Conservation (phyloP, 225 moss, liverwort and hornwort genomes). For the Sphagnum tenellum region DNA sequence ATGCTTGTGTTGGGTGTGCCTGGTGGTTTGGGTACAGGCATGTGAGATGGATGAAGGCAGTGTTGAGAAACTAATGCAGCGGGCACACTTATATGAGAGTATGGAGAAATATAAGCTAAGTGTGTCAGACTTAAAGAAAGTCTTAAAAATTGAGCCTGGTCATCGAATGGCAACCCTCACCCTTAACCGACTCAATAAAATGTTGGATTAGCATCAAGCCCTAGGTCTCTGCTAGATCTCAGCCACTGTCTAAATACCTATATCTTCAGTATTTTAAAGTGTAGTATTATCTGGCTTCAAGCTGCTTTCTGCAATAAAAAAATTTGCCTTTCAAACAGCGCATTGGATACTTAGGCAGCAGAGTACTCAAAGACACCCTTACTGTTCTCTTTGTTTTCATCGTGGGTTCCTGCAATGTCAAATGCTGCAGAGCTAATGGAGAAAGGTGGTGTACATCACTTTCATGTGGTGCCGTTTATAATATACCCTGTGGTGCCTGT, state of each 20-base stretch:
- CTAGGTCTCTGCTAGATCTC: not conserved
- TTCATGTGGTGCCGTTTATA: not conserved
- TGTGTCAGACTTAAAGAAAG: conserved; percentile 67
- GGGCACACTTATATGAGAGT: conserved; percentile 89
- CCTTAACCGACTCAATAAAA: conserved; percentile 63
- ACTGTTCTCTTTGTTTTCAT: not conserved
- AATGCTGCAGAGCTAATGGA: not conserved
- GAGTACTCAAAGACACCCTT: not conserved
- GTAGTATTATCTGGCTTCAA: no score
- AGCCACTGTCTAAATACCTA: not conserved
- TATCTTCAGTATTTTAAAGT: not conserved
- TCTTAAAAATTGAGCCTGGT: conserved; percentile 63
- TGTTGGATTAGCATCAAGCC: conserved; percentile 36
- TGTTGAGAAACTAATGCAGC: conserved; percentile 68
- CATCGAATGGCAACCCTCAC: conserved; percentile 64
- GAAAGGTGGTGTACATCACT: not conserved
- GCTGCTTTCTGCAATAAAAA: not conserved
- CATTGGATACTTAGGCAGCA: not conserved
- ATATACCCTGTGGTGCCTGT: not conserved
- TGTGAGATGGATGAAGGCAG: conserved; percentile 57
- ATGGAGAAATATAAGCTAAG: conserved; percentile 93
- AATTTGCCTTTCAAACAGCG: not conserved
- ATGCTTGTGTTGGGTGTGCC: no score
- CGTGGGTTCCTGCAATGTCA: not conserved
- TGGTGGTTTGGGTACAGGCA: conserved; percentile 37